Percentiles rank a stretch among this genome's conserved stretches.
Evolutionary conservation across 2,329 filamentous ascomycete genomes (phyloP).

Genomic region (Rutstroemia sp.): DNA sequence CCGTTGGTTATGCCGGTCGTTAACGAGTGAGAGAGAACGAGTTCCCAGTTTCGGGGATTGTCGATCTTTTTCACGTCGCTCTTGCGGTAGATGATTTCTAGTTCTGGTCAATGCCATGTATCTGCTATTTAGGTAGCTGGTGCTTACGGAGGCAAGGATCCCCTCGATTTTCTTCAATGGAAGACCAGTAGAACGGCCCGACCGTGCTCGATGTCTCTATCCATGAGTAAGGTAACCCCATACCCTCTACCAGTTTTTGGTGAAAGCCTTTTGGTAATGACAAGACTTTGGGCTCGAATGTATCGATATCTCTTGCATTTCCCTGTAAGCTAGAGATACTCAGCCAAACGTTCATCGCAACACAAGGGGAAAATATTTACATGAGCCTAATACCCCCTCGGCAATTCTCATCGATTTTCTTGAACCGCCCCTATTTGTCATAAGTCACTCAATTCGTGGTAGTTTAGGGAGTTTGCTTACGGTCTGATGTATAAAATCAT

Average conservation of each 20-base stretch:
- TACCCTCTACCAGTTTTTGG: slow-evolving; percentile 45
- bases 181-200: slow-evolving; percentile 57
- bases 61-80: slow-evolving; percentile 59
- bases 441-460: neutral
- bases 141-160: slow-evolving; percentile 49
- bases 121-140: neutral
- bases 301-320: slow-evolving; percentile 47
- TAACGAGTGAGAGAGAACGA: slow-evolving; percentile 54
- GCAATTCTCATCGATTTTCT: neutral
- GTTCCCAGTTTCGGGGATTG: slow-evolving; percentile 56
- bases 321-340: slow-evolving; percentile 17
- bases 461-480: neutral
- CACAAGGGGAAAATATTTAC: neutral
- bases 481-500: neutral
- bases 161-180: slow-evolving; percentile 48
- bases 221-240: slow-evolving; percentile 49
- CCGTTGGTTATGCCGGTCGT: slow-evolving; percentile 49
- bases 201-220: slow-evolving; percentile 54
- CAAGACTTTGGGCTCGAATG: slow-evolving; percentile 49
- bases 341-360: neutral
- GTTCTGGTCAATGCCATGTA: neutral
- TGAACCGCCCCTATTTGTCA: neutral
- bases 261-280: slow-evolving; percentile 45
- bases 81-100: slow-evolving; percentile 57
- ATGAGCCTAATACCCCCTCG: neutral